phyloP scores from a whole-genome alignment of 1,284 basidiomycete genomes.

The Ganoderma lingzhi region DNA sequence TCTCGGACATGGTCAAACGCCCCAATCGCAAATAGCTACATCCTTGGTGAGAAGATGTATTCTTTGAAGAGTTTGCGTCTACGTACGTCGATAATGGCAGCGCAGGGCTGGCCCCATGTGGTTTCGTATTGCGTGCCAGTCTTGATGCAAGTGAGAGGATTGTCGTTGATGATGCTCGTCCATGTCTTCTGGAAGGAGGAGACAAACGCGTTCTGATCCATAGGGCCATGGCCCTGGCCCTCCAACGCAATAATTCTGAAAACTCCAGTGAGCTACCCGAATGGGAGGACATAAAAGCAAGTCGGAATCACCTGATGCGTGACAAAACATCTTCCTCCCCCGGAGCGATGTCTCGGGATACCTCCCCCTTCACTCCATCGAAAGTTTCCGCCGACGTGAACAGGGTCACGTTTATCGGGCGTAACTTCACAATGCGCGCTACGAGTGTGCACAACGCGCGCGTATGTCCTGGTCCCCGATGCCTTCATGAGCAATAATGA shows the following conservation, averaged over 20 bases:
- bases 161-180: not conserved
- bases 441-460: slow-evolving; percentile 2
- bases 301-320: not conserved
- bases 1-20: not conserved
- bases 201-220: not conserved
- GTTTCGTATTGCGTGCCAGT: not conserved
- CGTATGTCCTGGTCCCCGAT: not conserved
- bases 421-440: not conserved
- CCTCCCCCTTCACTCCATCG: not conserved
- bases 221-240: not conserved
- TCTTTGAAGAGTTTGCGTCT: not conserved
- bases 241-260: not conserved
- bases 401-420: not conserved
- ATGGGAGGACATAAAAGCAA: not conserved
- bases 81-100: slow-evolving; percentile 1
- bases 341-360: not conserved
- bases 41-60: not conserved
- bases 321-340: slow-evolving; percentile 1
- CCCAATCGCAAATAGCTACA: not conserved
- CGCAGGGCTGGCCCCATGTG: not conserved
- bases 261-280: not conserved
- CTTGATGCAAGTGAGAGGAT: not conserved
- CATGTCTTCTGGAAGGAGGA: slow-evolving; percentile 2
- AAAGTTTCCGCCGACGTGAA: not conserved
- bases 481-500: not conserved